These are phyloP conservation scores for Lentinus brumalis DNA, from an alignment of 768 basidiomycete genomes.

Conservation along the genomic window DNA sequence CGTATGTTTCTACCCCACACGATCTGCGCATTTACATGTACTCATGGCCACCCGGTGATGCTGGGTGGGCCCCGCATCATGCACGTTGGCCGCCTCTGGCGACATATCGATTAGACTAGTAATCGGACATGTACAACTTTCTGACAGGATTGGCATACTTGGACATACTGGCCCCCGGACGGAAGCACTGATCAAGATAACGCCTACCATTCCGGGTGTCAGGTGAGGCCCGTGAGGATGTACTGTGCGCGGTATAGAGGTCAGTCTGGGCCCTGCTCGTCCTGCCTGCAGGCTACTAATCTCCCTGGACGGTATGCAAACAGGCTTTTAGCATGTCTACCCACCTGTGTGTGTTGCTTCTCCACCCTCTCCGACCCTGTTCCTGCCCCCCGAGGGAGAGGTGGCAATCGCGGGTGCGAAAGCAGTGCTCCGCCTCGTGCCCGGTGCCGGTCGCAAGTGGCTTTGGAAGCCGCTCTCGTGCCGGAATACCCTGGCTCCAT, in stretches of 20 bases:
- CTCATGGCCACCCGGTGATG: slow-evolving; percentile 10
- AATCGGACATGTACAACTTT: slow-evolving; percentile 10
- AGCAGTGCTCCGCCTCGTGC: not conserved
- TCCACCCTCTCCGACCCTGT: not conserved
- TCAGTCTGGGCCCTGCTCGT: not conserved
- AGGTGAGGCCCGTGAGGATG: slow-evolving; percentile 3
- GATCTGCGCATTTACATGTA: slow-evolving; percentile 16
- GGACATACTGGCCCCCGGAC: slow-evolving; percentile 12
- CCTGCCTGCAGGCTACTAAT: slow-evolving; percentile 7
- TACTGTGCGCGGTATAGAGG: not conserved
- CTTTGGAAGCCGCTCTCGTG: too few species aligned
- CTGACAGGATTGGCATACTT: slow-evolving; percentile 2
- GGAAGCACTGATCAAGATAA: slow-evolving; percentile 11
- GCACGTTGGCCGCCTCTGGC: slow-evolving; percentile 1
- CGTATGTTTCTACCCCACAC: slow-evolving; percentile 10
- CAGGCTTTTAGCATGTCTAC: not conserved
- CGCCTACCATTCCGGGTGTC: slow-evolving; percentile 13
- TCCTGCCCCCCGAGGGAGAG: not conserved
- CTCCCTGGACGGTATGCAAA: not conserved
- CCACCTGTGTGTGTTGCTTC: not conserved
- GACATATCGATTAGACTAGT: slow-evolving; percentile 15
- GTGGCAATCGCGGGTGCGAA: not conserved
- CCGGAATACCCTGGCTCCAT: too few species aligned
- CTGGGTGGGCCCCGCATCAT: slow-evolving; percentile 8
- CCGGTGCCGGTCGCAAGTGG: not conserved